Percentiles rank a stretch among this genome's conserved stretches.
Evolutionary conservation across 2,329 filamentous ascomycete species (phyloP).

Genomic region (Conoideocrella luteorostrata): DNA sequence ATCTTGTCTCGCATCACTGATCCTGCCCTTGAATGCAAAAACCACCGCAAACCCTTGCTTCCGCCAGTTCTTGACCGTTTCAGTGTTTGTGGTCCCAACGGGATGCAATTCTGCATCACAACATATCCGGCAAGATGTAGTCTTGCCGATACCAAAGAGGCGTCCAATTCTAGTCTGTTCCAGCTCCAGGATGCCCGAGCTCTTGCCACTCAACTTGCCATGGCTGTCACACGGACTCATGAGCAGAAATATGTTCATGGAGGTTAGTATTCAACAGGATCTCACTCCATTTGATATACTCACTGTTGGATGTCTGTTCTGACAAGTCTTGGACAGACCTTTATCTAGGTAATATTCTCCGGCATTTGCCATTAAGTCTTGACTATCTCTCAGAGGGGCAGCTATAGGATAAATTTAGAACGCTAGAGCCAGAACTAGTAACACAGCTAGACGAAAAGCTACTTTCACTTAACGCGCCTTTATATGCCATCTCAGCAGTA

Average conservation of each 20-base stretch:
- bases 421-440: slow-evolving; percentile 3
- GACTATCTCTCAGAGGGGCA: slow-evolving; percentile 1
- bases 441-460: slow-evolving; percentile 2
- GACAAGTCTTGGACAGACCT: slow-evolving; percentile 1
- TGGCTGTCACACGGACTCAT: slow-evolving; percentile 20
- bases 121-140: slow-evolving; percentile 15
- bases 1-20: background rate
- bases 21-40: slow-evolving; percentile 1
- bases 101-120: slow-evolving; percentile 15
- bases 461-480: background rate
- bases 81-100: slow-evolving; percentile 14
- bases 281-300: slow-evolving; percentile 2
- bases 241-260: slow-evolving; percentile 22
- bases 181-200: slow-evolving; percentile 15
- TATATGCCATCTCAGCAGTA: background rate
- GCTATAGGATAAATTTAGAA: slow-evolving; percentile 3
- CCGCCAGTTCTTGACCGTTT: slow-evolving; percentile 14
- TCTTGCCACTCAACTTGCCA: slow-evolving; percentile 14
- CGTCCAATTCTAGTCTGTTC: slow-evolving; percentile 11
- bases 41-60: slow-evolving; percentile 1
- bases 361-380: slow-evolving; percentile 2
- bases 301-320: background rate
- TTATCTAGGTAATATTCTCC: slow-evolving; percentile 4
- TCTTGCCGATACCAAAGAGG: slow-evolving; percentile 9
- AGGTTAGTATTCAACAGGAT: slow-evolving; percentile 9